Percentiles rank a stretch among this genome's conserved stretches.
phyloP scores from a whole-genome alignment of 768 basidiomycete genomes.

The Pulveroboletus ravenelii region DNA sequence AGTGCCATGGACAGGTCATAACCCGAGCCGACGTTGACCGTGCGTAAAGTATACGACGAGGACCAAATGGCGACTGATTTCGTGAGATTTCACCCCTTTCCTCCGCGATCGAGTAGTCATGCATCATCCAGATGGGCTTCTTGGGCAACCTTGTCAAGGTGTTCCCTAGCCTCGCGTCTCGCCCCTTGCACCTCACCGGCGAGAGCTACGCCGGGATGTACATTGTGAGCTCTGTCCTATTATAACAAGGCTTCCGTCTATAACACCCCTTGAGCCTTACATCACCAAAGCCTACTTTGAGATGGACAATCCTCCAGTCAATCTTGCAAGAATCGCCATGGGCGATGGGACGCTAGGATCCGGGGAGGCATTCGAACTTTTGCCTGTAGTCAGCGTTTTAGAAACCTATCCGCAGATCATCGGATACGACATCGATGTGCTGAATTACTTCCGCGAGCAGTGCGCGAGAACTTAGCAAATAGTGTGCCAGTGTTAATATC shows the following conservation, averaged over 20 bases:
- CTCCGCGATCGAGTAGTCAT: conserved; percentile 1
- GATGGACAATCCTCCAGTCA: conserved; percentile 59
- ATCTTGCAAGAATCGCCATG: conserved; percentile 62
- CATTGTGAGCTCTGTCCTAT: conserved; percentile 43
- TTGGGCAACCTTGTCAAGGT: conserved; percentile 67
- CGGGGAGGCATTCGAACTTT: conserved; percentile 44
- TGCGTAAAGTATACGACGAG: conserved; percentile 47
- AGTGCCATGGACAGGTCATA: conserved; percentile 15
- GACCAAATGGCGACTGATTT: conserved; percentile 58
- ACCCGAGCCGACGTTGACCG: background rate
- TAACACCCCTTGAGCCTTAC: conserved; percentile 49
- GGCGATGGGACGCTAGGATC: conserved; percentile 62
- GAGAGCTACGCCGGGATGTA: conserved; percentile 76
- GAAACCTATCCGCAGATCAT: conserved; percentile 77
- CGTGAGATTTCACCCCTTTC: conserved; percentile 27
- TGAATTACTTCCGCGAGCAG: conserved; percentile 67
- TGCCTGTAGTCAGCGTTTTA: conserved; percentile 56
- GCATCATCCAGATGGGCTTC: conserved; percentile 56
- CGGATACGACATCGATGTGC: conserved; percentile 62
- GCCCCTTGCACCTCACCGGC: conserved; percentile 65
- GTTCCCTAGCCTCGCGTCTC: conserved; percentile 61
- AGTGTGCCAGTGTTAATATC: background rate
- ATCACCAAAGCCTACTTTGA: conserved; percentile 70
- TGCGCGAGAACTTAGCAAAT: conserved; percentile 31
- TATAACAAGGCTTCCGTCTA: background rate